Percentiles rank a stretch among this genome's conserved stretches.
phyloP scores from a whole-genome alignment of 768 basidiomycete species.

The Boletus eberwhitei region DNA sequence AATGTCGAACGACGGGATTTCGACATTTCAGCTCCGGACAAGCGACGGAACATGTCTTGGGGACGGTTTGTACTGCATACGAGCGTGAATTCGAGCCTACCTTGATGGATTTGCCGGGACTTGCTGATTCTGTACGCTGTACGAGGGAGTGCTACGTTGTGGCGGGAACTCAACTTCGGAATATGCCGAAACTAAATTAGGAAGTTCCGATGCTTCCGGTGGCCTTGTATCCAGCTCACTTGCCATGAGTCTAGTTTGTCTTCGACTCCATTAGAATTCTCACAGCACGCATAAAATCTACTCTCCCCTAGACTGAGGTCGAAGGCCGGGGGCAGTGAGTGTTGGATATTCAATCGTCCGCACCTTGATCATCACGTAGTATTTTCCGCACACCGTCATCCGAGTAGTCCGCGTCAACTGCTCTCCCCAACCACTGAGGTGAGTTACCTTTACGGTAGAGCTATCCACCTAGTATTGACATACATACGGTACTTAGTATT shows the following conservation, averaged over 20 bases:
- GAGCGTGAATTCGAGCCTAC: conserved; percentile 45
- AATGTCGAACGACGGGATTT: conserved; percentile 13
- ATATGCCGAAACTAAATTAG: conserved; percentile 18
- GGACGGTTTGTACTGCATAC: conserved; percentile 8
- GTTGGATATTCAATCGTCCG: too few species aligned
- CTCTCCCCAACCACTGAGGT: too few species aligned
- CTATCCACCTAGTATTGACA: too few species aligned
- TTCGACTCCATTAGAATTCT: too few species aligned
- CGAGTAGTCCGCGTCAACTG: too few species aligned
- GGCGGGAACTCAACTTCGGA: conserved; percentile 30
- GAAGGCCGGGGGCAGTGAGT: neutral
- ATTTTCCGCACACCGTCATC: too few species aligned
- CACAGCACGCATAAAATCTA: neutral
- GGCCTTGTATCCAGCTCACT: too few species aligned
- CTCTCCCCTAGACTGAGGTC: neutral
- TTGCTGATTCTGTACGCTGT: conserved; percentile 23
- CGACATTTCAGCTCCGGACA: neutral
- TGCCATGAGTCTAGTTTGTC: too few species aligned
- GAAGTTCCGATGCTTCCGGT: conserved; percentile 7
- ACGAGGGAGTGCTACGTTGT: conserved; percentile 7
- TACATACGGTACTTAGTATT: too few species aligned
- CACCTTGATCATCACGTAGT: too few species aligned
- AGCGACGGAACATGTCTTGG: conserved; percentile 6
- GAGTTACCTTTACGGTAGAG: too few species aligned
- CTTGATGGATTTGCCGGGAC: conserved; percentile 50